phyloP scores from a whole-genome alignment of 139 green algal genomes.

The Chlorella sp. region DNA sequence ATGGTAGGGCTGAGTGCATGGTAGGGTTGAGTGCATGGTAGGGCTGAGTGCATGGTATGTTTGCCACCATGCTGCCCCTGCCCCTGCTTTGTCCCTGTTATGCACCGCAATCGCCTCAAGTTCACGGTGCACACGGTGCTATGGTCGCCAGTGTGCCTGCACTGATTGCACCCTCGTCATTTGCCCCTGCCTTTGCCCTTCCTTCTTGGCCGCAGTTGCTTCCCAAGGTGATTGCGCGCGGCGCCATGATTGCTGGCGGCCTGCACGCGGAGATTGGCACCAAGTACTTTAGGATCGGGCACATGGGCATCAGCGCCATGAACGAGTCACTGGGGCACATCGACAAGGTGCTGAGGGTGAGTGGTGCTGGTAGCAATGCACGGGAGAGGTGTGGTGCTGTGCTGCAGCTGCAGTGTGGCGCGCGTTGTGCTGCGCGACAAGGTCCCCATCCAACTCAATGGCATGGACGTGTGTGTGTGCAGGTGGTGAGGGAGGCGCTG shows the following conservation, averaged over 20 bases:
- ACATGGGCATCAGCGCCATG: constrained; percentile 11
- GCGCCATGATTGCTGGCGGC: constrained; percentile 17
- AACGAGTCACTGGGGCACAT: constrained; percentile 8
- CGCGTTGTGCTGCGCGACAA: background rate
- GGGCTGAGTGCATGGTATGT: too few species aligned
- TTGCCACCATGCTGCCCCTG: too few species aligned
- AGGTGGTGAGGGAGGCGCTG: background rate
- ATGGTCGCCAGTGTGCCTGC: too few species aligned
- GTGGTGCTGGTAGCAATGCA: background rate
- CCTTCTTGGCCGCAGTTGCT: constrained; percentile 8
- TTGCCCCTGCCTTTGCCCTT: background rate
- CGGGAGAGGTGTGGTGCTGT: background rate
- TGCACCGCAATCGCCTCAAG: too few species aligned
- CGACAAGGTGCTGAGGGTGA: constrained; percentile 5
- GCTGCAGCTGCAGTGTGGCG: background rate
- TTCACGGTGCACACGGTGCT: too few species aligned
- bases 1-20: too few species aligned
- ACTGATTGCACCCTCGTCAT: too few species aligned
- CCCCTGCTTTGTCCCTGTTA: too few species aligned
- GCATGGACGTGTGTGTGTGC: background rate
- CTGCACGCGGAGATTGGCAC: constrained; percentile 14
- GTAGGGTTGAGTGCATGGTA: too few species aligned
- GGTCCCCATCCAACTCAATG: background rate
- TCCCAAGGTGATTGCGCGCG: constrained; percentile 5
- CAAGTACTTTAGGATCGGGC: constrained; percentile 23